These are phyloP conservation scores for Glonium stellatum DNA, from an alignment of 495 filamentous ascomycete species.

Conservation along the genomic window DNA sequence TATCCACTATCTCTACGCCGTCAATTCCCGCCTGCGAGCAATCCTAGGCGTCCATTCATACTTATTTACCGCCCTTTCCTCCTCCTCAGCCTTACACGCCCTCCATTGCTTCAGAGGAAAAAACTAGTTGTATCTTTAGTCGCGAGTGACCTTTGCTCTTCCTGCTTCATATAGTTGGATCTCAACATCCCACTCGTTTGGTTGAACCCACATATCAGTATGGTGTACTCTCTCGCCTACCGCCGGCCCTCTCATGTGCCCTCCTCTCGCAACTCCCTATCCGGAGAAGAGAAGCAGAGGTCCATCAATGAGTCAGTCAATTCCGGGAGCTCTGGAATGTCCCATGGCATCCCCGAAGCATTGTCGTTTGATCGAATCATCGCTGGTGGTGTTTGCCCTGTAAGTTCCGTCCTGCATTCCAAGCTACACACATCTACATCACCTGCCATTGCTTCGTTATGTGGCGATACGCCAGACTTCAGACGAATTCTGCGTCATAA, in stretches of 20 bases:
- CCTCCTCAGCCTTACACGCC: neutral
- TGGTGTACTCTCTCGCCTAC: constrained; percentile 48
- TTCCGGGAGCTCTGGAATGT: constrained; percentile 36
- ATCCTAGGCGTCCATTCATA: neutral
- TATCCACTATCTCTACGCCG: neutral
- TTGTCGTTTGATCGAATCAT: constrained; percentile 68
- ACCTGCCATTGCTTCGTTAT: neutral
- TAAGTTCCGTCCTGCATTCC: constrained; percentile 39
- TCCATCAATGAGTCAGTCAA: constrained; percentile 37
- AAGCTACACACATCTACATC: constrained; percentile 4
- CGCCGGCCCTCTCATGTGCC: constrained; percentile 40
- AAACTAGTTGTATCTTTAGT: neutral
- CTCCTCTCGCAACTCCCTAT: constrained; percentile 29
- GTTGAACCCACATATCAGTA: constrained; percentile 17
- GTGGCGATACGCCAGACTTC: constrained; percentile 6
- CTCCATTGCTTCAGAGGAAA: neutral
- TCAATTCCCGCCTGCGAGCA: neutral
- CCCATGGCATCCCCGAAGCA: constrained; percentile 55
- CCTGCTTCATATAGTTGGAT: neutral
- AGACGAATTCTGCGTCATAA: neutral
- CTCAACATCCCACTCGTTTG: neutral
- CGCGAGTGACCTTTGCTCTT: neutral
- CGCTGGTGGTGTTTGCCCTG: constrained; percentile 66
- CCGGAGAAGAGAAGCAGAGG: constrained; percentile 33
- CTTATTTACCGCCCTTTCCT: neutral